These are phyloP conservation scores for Neurospora sp. DNA, from an alignment of 495 filamentous ascomycete genomes.

Conservation along the genomic window DNA sequence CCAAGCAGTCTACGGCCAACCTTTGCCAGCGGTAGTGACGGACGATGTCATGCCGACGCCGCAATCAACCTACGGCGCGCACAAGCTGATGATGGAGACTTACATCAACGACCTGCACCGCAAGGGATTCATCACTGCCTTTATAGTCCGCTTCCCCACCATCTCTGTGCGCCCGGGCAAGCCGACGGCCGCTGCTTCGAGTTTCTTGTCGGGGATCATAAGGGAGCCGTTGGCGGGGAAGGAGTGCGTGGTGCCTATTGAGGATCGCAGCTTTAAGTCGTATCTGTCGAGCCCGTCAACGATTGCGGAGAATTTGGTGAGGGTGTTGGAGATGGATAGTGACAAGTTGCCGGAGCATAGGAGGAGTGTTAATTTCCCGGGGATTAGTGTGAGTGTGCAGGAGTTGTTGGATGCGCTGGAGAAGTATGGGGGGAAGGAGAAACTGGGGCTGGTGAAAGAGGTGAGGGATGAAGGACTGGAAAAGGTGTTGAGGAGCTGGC, in stretches of 20 bases:
- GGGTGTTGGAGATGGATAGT: slow-evolving; percentile 47
- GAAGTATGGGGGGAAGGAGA: slow-evolving; percentile 59
- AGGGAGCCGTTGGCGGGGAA: slow-evolving; percentile 45
- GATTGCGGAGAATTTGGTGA: slow-evolving; percentile 60
- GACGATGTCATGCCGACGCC: slow-evolving; percentile 52
- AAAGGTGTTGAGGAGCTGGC: slow-evolving; percentile 66
- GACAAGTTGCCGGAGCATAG: slow-evolving; percentile 45
- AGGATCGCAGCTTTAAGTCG: slow-evolving; percentile 46
- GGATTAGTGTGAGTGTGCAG: slow-evolving; percentile 58
- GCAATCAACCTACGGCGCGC: slow-evolving; percentile 61
- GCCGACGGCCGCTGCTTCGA: slow-evolving; percentile 65
- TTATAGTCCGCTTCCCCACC: slow-evolving; percentile 57
- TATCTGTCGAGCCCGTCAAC: slow-evolving; percentile 62
- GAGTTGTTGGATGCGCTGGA: slow-evolving; percentile 68
- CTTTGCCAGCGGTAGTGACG: slow-evolving; percentile 22
- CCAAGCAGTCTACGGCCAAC: slow-evolving; percentile 32
- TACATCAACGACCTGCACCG: slow-evolving; percentile 70
- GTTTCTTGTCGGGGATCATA: slow-evolving; percentile 62
- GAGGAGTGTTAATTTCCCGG: slow-evolving; percentile 63
- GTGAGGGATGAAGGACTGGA: slow-evolving; percentile 55
- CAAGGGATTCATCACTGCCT: slow-evolving; percentile 45
- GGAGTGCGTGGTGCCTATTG: slow-evolving; percentile 53
- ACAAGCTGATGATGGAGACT: slow-evolving; percentile 68
- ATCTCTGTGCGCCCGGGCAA: slow-evolving; percentile 64
- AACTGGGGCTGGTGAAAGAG: slow-evolving; percentile 52